Evolutionary conservation across 768 basidiomycete species (phyloP).

Genomic region (Mycena haematopus): DNA sequence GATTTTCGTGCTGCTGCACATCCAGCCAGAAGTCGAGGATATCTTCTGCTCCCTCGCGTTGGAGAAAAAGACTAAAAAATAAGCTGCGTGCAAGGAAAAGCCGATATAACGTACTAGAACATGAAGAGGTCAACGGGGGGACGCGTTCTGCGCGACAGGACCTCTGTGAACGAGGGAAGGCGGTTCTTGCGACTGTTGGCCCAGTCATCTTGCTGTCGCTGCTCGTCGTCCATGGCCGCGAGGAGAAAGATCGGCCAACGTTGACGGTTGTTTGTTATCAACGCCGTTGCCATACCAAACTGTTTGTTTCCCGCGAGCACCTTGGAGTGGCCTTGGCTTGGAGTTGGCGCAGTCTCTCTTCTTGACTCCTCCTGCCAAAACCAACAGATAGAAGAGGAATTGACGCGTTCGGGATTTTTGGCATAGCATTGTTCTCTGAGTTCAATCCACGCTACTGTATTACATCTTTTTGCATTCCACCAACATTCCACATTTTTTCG

Average conservation of each 20-base stretch:
- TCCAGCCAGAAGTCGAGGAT: conserved; percentile 99
- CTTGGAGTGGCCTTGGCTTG: no score
- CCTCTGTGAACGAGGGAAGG: conserved; percentile 89
- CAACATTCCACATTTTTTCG: conserved; percentile 38
- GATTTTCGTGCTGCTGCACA: conserved; percentile 98
- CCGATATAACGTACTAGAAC: conserved; percentile 82
- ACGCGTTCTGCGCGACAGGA: conserved; percentile 86
- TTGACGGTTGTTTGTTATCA: background rate
- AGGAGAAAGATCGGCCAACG: conserved; percentile 13
- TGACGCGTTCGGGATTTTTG: conserved; percentile 32
- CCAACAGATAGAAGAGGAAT: background rate
- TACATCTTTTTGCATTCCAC: conserved; percentile 36
- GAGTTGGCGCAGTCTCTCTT: no score
- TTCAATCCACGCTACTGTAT: conserved; percentile 37
- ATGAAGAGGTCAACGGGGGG: conserved; percentile 98
- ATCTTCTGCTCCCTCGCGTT: conserved; percentile 95
- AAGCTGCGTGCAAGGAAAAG: conserved; percentile 23
- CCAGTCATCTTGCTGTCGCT: conserved; percentile 75
- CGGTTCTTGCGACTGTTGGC: conserved; percentile 72
- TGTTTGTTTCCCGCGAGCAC: no score
- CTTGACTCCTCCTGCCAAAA: conserved; percentile 14
- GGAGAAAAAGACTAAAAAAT: conserved; percentile 81
- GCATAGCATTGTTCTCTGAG: conserved; percentile 37
- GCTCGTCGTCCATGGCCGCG: conserved; percentile 61
- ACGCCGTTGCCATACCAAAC: background rate